Evolutionary conservation across 2,329 filamentous ascomycete genomes (phyloP), one percentile per base, ranked within the genome.

Genomic region (Aureobasidium sp.): DNA sequence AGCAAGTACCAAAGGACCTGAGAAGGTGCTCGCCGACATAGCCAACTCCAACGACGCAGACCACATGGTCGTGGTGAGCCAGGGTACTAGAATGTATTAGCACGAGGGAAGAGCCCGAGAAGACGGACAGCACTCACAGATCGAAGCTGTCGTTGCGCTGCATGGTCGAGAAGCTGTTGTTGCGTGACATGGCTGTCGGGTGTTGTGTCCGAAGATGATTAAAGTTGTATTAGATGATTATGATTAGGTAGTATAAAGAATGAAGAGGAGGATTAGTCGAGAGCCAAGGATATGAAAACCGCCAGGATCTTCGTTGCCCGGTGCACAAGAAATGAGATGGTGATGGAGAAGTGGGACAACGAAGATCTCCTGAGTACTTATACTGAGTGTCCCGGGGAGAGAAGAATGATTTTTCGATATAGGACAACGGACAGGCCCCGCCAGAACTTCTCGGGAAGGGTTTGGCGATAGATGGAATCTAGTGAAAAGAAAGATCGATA

Each of bases 11-110:
- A 59, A 67, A 67, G 47, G 66, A 65, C 14, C 61, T 64, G 48
- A 67, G 62, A 20, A 67, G 63, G 25, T 64, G 62, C 56, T 67
- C 66, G 29, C 66, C 66, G 7, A 67, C 66, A 61, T 65, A 66
- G 25, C 66, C 66, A 15, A 67, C 66, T 22, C 66, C 66, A 22
- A 67, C 63, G 9, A 67, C 62, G 48, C 66, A 67, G 11, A 67
- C 61, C 39, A 60, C 36, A 56, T 49, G 44, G 55, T 59, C 61
- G 39, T 37, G 55, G 5, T 58, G 55, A 12, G 59, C 27, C 20
- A 45, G 37, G 14, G 45, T 34, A 17, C 53, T 57, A n/a, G 9
- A 22, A 11, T 36, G 14, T 36, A 29, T 57, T 36, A 57, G 53
- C 39, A 57, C 37, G 11, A 11, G 27, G 17, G 8, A 25, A 22